Evolutionary conservation across 345 rosid genomes (phyloP).

Genomic region (Alliaria petiolata): DNA sequence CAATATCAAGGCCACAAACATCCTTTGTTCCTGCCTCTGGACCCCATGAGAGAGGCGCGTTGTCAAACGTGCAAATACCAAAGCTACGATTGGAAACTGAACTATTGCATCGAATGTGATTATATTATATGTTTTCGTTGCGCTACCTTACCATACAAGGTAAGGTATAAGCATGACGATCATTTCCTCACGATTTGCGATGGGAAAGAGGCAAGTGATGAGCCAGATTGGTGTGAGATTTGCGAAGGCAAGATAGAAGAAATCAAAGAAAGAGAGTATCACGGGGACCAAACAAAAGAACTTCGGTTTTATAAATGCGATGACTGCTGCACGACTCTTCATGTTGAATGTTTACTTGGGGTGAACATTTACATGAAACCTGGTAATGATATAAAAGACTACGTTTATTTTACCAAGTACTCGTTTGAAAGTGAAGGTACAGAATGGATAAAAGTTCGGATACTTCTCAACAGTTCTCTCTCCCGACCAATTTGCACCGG

Average conservation of each 20-base stretch:
- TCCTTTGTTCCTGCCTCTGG: neutral
- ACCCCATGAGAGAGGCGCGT: too few species aligned
- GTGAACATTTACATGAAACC: neutral
- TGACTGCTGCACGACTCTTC: neutral
- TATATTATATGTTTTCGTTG: neutral
- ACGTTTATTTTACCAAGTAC: too few species aligned
- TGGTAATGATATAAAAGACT: neutral
- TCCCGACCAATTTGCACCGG: too few species aligned
- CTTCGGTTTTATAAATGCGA: neutral
- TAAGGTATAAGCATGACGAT: neutral
- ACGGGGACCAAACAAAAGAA: too few species aligned
- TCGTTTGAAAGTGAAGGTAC: too few species aligned
- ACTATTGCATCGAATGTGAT: neutral
- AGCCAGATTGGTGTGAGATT: neutral
- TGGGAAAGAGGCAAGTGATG: neutral
- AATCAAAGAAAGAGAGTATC: neutral
- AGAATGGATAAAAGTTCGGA: too few species aligned
- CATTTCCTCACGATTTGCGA: neutral
- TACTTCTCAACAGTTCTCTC: too few species aligned
- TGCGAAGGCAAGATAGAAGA: neutral
- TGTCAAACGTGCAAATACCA: neutral
- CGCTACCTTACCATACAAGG: neutral
- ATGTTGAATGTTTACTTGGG: neutral
- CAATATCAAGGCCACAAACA: neutral
- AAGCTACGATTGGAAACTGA: fast-evolving